phyloP scores from a whole-genome alignment of 331 rosid species.

The Stylosanthes scabra region DNA sequence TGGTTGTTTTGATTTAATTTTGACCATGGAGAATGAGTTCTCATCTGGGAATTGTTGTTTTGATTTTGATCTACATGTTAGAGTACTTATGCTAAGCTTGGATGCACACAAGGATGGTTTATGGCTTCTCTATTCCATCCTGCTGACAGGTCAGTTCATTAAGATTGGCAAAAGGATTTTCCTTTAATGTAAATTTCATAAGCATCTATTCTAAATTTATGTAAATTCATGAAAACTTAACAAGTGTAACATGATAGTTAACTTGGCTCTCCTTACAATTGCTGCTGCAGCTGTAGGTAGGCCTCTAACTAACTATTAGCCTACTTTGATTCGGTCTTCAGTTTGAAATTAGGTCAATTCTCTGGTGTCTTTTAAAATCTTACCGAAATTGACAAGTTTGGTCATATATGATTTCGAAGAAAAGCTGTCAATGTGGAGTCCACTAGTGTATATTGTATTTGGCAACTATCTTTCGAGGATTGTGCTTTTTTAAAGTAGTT shows the following conservation, averaged over 20 bases:
- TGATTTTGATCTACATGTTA: constrained; percentile 42
- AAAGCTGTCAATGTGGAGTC: too few species aligned
- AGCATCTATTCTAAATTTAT: neutral
- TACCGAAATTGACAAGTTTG: too few species aligned
- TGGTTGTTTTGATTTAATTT: constrained; percentile 28
- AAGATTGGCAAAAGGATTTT: constrained; percentile 32
- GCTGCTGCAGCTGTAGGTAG: neutral
- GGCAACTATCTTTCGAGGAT: too few species aligned
- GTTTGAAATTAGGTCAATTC: too few species aligned
- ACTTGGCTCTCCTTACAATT: neutral
- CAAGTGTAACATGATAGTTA: neutral
- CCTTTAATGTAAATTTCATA: constrained; percentile 8
- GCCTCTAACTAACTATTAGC: neutral
- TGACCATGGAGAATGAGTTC: constrained; percentile 24
- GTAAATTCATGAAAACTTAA: constrained; percentile 21
- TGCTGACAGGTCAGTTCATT: constrained; percentile 59
- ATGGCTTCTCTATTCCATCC: constrained; percentile 63
- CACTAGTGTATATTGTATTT: too few species aligned
- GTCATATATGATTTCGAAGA: too few species aligned
- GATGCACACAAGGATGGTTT: constrained; percentile 93
- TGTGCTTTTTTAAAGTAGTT: too few species aligned
- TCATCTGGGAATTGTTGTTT: constrained; percentile 9
- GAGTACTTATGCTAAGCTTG: constrained; percentile 90
- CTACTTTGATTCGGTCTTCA: neutral
- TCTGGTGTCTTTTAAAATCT: too few species aligned